Evolutionary conservation across 169 alveolate species (phyloP), one percentile per base, ranked within the genome.

Genomic region (Plasmodium yoelii): DNA sequence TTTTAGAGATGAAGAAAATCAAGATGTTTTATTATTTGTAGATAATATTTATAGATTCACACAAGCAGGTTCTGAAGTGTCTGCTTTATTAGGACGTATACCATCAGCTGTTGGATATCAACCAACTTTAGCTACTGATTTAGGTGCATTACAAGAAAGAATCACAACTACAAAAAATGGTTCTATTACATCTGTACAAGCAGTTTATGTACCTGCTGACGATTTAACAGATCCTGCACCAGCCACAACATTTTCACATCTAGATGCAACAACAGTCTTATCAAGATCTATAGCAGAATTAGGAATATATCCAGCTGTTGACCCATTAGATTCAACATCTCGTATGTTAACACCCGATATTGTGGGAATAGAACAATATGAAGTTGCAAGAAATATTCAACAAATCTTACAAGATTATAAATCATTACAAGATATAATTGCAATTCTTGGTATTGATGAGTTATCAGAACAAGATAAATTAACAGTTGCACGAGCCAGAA

Each of bases 201-300:
- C 99, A 2, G 98, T 98, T 44, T 98, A 98, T 95, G 99, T 98
- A 89, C 99, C 99, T 0, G 99, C 99, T 19, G 99, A 98, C 90
- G 99, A 98, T 94, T 87, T 98, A 67, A 98, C 99, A 22, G 99
- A 98, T 87, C 99, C 99, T 3, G 99, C 99, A 9, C 99, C 99
- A 12, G 99, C 99, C 51, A 98, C 99, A 47, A 97, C 99, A 19
- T 98, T 98, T 94, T 97, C 99, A 42, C 99, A 98, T 94, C 88
- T 98, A 89, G 99, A 98, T 84, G 99, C 99, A 46, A 98, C 99
- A 13, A 98, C 99, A 60, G 99, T 98, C 92, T 93, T 98, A 63
- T 97, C 99, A 8, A 94, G 99, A 71, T 97, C 97, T 46, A 95
- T 98, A 87, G 97, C 99, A 59, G 99, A 98, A 93, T 93, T 98